phyloP scores from a whole-genome alignment of 176 grass and related monocot genomes.

The Eremochloa ophiuroides region DNA sequence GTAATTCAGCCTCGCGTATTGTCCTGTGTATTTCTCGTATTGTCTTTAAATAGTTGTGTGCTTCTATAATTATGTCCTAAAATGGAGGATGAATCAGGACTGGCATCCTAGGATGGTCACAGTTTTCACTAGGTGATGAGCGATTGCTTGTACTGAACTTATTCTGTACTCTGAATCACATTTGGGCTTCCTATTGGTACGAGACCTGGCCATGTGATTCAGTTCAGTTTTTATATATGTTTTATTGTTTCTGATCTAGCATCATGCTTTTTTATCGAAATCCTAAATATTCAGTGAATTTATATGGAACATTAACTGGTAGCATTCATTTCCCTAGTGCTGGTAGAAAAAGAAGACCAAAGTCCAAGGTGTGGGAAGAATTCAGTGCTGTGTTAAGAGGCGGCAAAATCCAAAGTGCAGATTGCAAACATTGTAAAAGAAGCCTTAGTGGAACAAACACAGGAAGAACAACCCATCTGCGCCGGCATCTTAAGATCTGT shows the following conservation, averaged over 20 bases:
- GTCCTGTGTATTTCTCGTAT: background rate
- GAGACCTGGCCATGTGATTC: background rate
- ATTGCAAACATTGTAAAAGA: conserved; percentile 7
- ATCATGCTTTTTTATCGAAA: background rate
- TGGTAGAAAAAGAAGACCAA: background rate
- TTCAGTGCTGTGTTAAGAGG: background rate
- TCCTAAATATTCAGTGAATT: background rate
- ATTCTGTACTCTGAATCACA: background rate
- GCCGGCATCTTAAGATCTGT: conserved; percentile 1
- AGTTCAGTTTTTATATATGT: background rate
- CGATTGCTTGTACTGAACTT: background rate
- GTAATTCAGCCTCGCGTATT: background rate
- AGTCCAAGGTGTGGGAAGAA: conserved; percentile 15
- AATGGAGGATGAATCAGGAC: background rate
- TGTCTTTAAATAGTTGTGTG: background rate
- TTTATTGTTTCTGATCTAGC: background rate
- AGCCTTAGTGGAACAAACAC: background rate
- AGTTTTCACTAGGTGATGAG: background rate
- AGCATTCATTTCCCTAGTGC: background rate
- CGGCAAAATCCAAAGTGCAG: background rate
- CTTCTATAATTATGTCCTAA: background rate
- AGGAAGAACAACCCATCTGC: conserved; percentile 12
- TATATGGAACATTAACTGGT: background rate
- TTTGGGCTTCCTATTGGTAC: background rate
- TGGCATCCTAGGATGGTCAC: background rate